These are phyloP conservation scores for Neurospora sp. DNA, from an alignment of 2,329 filamentous ascomycete species.

Conservation along the genomic window DNA sequence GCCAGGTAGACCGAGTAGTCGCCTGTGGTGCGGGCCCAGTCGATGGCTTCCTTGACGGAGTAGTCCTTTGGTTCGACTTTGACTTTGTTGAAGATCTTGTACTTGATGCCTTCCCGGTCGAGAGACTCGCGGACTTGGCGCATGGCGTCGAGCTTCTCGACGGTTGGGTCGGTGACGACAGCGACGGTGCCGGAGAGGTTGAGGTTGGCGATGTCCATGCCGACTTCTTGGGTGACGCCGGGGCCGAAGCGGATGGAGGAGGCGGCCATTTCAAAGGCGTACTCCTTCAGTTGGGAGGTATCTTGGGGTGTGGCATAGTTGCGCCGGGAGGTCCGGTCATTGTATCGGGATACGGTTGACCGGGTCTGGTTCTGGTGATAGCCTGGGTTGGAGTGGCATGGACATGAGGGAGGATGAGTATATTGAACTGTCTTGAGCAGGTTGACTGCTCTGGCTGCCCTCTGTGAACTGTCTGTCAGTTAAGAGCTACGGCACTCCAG, in stretches of 20 bases:
- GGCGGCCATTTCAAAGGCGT: constrained; percentile 97
- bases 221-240: constrained; percentile 88
- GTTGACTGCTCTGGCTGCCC: constrained; percentile 54
- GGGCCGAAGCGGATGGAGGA: constrained; percentile 90
- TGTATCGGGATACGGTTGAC: constrained; percentile 39
- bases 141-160: constrained; percentile 79
- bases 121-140: constrained; percentile 77
- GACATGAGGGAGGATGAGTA: constrained; percentile 76
- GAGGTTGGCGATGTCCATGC: constrained; percentile 95
- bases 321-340: constrained; percentile 27
- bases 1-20: constrained; percentile 71
- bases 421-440: constrained; percentile 85
- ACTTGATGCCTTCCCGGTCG: constrained; percentile 66
- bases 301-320: constrained; percentile 69
- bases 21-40: constrained; percentile 51
- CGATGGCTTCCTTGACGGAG: constrained; percentile 82
- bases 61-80: constrained; percentile 90
- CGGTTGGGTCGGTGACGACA: constrained; percentile 81
- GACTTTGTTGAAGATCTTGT: constrained; percentile 70
- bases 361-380: constrained; percentile 51
- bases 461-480: constrained; percentile 26
- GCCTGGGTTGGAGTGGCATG: constrained; percentile 82
- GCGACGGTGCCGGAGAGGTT: constrained; percentile 68
- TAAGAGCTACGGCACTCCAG: neutral
- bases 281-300: constrained; percentile 70